Conservation (phyloP, 1,139 yeast genomes). For the Kodamaea ohmeri region DNA sequence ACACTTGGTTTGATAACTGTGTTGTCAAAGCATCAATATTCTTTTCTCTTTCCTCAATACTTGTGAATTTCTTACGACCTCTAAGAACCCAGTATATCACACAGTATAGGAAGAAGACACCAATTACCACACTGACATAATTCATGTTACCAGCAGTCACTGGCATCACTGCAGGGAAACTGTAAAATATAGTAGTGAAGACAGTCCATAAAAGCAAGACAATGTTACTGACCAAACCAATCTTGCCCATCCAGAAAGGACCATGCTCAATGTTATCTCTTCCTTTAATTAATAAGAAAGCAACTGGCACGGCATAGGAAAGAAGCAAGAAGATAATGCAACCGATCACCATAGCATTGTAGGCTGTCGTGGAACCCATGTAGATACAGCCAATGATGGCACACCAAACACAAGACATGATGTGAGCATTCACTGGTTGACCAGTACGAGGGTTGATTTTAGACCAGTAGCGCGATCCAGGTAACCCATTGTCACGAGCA, state of each 20-base stretch:
- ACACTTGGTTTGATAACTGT: slow-evolving; percentile 28
- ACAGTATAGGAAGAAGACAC: slow-evolving; percentile 32
- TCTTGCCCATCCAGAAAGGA: slow-evolving; percentile 48
- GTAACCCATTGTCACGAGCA: slow-evolving; percentile 41
- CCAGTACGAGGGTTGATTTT: slow-evolving; percentile 28
- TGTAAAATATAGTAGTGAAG: slow-evolving; percentile 39
- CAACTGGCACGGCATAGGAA: slow-evolving; percentile 34
- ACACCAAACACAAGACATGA: slow-evolving; percentile 34
- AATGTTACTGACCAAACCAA: slow-evolving; percentile 21
- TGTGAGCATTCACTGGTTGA: slow-evolving; percentile 35
- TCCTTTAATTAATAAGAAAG: slow-evolving; percentile 27
- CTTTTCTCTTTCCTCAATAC: slow-evolving; percentile 25
- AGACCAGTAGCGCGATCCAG: slow-evolving; percentile 34
- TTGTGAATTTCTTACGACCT: slow-evolving; percentile 34
- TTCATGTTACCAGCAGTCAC: slow-evolving; percentile 44
- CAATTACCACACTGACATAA: slow-evolving; percentile 35
- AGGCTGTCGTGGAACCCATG: slow-evolving; percentile 41
- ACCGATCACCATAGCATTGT: slow-evolving; percentile 38
- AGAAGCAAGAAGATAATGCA: slow-evolving; percentile 35
- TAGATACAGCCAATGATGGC: slow-evolving; percentile 40
- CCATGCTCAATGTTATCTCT: slow-evolving; percentile 35
- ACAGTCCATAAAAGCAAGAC: slow-evolving; percentile 37
- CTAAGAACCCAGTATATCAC: slow-evolving; percentile 38
- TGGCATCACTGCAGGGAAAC: slow-evolving; percentile 45
- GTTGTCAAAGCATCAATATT: slow-evolving; percentile 26